A percentile compares a stretch with the other conserved stretches of the same genome.
phyloP scores from a whole-genome alignment of 2,329 filamentous ascomycete genomes.

The Berkeleyomyces basicola region DNA sequence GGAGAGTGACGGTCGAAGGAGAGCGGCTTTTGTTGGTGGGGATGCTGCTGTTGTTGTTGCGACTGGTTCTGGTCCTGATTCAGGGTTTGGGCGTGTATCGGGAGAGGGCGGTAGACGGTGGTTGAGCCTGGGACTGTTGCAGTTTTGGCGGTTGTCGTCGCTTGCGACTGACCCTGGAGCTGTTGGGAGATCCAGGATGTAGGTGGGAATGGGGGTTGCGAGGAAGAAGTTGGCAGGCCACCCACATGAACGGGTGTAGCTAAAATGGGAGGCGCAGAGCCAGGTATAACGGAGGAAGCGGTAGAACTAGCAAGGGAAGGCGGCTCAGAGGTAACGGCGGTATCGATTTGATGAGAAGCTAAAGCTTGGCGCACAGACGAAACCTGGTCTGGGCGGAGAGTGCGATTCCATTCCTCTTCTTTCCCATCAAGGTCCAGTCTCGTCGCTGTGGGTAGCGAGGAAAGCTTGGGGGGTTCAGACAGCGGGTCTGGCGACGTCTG shows the following conservation, averaged over 20 bases:
- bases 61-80: background rate
- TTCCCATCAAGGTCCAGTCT: constrained; percentile 32
- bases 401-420: constrained; percentile 35
- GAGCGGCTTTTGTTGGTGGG: background rate
- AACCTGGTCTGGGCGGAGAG: constrained; percentile 27
- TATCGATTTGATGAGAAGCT: background rate
- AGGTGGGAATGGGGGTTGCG: background rate
- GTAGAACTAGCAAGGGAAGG: background rate
- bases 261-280: background rate
- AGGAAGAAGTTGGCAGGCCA: constrained; percentile 2
- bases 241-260: background rate
- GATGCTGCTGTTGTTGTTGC: background rate
- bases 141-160: background rate
- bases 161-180: background rate
- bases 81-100: background rate
- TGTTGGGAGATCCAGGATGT: constrained; percentile 1
- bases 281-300: background rate
- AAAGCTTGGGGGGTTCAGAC: constrained; percentile 34
- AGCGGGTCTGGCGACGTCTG: constrained; percentile 41
- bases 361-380: constrained; percentile 4
- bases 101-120: background rate
- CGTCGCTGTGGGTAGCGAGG: constrained; percentile 30
- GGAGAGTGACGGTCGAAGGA: constrained; percentile 14
- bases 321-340: background rate
- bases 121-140: background rate